These are phyloP conservation scores for Coniochaeta sp. DNA, from an alignment of 2,329 filamentous ascomycete species.

Conservation along the genomic window DNA sequence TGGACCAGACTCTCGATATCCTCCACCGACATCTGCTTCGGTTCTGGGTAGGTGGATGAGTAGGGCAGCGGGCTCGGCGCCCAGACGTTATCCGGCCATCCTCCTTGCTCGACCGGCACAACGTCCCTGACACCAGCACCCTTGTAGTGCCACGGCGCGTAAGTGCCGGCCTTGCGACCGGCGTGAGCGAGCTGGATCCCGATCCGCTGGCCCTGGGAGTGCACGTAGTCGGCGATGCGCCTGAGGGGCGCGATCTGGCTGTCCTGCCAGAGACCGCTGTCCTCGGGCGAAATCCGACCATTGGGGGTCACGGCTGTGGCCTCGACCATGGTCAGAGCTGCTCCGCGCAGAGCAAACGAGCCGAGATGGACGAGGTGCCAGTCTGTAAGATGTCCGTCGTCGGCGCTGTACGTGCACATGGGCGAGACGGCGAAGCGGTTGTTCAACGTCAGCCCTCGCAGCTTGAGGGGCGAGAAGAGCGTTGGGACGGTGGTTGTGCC, in stretches of 20 bases:
- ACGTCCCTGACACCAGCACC: slow-evolving; percentile 34
- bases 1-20: slow-evolving; percentile 62
- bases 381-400: slow-evolving; percentile 63
- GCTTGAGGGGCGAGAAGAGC: slow-evolving; percentile 47
- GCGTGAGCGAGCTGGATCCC: slow-evolving; percentile 79
- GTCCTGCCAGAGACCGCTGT: slow-evolving; percentile 77
- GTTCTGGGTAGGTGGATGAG: slow-evolving; percentile 50
- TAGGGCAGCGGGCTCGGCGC: slow-evolving; percentile 49
- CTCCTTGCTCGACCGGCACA: slow-evolving; percentile 43
- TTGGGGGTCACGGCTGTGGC: slow-evolving; percentile 69
- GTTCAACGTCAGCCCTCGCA: slow-evolving; percentile 43
- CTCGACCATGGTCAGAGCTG: slow-evolving; percentile 68
- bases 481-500: slow-evolving; percentile 28
- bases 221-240: slow-evolving; percentile 68
- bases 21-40: slow-evolving; percentile 59
- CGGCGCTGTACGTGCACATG: slow-evolving; percentile 54
- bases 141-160: slow-evolving; percentile 59
- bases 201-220: slow-evolving; percentile 69
- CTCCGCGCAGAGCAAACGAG: slow-evolving; percentile 68
- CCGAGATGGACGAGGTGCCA: slow-evolving; percentile 81
- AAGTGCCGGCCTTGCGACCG: slow-evolving; percentile 58
- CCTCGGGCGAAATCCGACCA: slow-evolving; percentile 77
- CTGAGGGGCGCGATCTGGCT: slow-evolving; percentile 67
- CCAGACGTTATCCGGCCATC: slow-evolving; percentile 51
- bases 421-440: slow-evolving; percentile 51